These are phyloP conservation scores for Cucumis hystrix DNA, from an alignment of 306 rosid species.

Conservation along the genomic window DNA sequence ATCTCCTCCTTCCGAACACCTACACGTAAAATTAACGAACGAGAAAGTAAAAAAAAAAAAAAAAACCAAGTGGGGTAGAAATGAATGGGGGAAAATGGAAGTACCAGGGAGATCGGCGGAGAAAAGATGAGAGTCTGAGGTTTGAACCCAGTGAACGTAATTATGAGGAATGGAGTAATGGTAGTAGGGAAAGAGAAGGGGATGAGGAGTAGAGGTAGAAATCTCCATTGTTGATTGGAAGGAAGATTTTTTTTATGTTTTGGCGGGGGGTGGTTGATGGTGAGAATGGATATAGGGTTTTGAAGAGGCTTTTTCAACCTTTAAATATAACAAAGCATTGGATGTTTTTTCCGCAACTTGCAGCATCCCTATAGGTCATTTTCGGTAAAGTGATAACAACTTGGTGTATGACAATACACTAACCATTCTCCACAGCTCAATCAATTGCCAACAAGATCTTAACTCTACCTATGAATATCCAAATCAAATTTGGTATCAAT, in stretches of 20 bases:
- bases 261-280: neutral
- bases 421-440: no score
- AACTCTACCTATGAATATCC: no score
- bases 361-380: neutral
- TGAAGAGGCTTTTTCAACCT: neutral
- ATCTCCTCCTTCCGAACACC: constrained; percentile 67
- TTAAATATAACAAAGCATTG: neutral
- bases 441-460: no score
- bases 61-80: neutral
- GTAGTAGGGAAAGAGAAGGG: constrained; percentile 41
- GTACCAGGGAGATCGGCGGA: constrained; percentile 64
- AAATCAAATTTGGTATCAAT: no score
- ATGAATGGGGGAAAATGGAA: neutral
- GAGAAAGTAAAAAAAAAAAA: neutral
- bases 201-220: neutral
- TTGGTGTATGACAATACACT: neutral
- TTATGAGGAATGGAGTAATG: constrained; percentile 30
- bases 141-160: constrained; percentile 64
- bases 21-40: neutral
- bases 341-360: neutral
- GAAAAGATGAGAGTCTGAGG: constrained; percentile 59
- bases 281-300: neutral
- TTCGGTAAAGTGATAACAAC: neutral
- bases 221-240: neutral
- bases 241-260: neutral